Percentiles rank a stretch among this genome's conserved stretches.
Evolutionary conservation across 345 rosid species (phyloP).

Genomic region (Raphanus raphanistrum): DNA sequence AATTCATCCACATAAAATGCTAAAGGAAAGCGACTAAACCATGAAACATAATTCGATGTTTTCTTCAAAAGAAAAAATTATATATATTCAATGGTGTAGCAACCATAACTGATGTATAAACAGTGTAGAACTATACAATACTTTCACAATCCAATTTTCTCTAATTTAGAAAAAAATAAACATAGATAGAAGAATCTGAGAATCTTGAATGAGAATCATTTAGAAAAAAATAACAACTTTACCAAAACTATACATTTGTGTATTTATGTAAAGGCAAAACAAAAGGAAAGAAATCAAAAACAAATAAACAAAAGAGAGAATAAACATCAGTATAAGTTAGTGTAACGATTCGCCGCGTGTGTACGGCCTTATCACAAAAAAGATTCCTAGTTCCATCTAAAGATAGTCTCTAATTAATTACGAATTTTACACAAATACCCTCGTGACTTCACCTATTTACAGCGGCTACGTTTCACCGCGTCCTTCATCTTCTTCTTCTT

Average conservation of each 20-base stretch:
- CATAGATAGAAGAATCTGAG: constrained; percentile 13
- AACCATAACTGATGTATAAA: not conserved
- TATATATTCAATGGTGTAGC: not conserved
- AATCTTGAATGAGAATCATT: constrained; percentile 23
- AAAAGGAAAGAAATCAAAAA: not conserved
- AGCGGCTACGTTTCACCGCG: constrained; percentile 34
- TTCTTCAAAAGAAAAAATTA: too few species aligned
- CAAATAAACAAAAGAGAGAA: not conserved
- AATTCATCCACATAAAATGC: not conserved
- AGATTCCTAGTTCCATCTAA: constrained; percentile 39
- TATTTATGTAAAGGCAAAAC: not conserved
- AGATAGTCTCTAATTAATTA: constrained; percentile 7
- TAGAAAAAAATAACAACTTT: constrained; percentile 17
- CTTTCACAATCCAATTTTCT: not conserved
- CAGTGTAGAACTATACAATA: not conserved
- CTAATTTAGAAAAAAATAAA: not conserved
- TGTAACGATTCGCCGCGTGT: constrained; percentile 55
- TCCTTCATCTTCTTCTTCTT: constrained; percentile 42
- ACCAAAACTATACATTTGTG: constrained; percentile 27
- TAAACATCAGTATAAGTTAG: constrained; percentile 10
- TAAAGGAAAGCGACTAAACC: not conserved
- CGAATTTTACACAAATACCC: constrained; percentile 11
- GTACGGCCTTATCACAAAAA: constrained; percentile 31
- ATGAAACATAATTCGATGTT: too few species aligned
- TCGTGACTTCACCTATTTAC: constrained; percentile 35